Evolutionary conservation across 306 rosid species (phyloP).

Genomic region (Casuarina equisetifolia): DNA sequence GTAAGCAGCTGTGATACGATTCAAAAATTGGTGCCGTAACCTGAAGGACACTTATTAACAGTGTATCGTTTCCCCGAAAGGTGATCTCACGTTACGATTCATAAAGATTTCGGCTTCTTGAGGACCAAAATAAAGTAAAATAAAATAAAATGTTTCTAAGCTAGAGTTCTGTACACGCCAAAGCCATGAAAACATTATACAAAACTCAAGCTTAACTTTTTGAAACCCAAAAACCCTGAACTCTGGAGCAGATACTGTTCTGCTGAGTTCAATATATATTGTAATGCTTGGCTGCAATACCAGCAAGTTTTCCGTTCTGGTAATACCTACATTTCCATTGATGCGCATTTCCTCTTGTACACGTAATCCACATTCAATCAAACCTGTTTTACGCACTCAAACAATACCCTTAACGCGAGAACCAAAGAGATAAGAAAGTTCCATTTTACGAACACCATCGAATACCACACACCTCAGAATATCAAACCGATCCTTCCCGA

Average conservation of each 20-base stretch:
- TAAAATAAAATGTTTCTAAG: too few relatives aligned
- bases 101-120: too few relatives aligned
- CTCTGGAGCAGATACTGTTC: background rate
- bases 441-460: background rate
- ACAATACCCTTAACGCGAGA: background rate
- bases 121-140: too few relatives aligned
- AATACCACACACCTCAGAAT: constrained; percentile 66
- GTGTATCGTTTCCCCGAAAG: too few relatives aligned
- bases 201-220: background rate
- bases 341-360: background rate
- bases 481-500: constrained; percentile 92
- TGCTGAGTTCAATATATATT: background rate
- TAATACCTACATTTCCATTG: too few relatives aligned
- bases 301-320: background rate
- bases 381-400: background rate
- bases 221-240: background rate
- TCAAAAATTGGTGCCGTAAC: too few relatives aligned
- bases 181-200: background rate
- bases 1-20: too few relatives aligned
- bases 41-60: too few relatives aligned
- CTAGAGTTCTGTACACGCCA: background rate
- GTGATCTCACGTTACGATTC: too few relatives aligned
- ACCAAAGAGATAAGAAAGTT: constrained; percentile 4
- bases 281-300: background rate
- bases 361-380: background rate